Conservation (phyloP, 257 asterid species). For the Nyctanthes arbortristis region DNA sequence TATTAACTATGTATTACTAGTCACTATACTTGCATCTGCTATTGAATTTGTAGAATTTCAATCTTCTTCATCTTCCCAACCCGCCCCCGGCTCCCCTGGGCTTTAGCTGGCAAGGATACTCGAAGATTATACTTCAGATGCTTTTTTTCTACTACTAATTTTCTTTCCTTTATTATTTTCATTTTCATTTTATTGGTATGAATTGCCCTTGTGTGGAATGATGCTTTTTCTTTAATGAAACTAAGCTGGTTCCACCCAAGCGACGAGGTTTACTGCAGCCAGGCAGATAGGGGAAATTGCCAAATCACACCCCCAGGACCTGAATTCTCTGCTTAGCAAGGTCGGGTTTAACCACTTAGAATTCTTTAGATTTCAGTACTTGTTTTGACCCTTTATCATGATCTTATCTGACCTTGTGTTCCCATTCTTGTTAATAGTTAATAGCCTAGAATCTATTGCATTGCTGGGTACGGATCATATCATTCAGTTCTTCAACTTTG, state of each 20-base stretch:
- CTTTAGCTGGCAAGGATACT: neutral
- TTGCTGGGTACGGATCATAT: neutral
- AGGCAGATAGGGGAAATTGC: conserved; percentile 98
- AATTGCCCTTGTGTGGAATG: conserved; percentile 15
- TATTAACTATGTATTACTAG: neutral
- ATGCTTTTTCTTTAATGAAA: conserved; percentile 53
- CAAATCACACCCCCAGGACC: conserved; percentile 96
- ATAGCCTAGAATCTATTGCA: neutral
- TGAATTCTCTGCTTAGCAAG: conserved; percentile 83
- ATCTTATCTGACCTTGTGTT: neutral
- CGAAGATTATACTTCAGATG: neutral
- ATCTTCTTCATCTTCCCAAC: no score
- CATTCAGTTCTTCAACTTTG: neutral
- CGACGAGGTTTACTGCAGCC: conserved; percentile 95
- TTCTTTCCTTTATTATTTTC: neutral
- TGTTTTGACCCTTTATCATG: neutral
- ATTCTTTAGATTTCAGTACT: neutral
- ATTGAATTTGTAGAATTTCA: neutral
- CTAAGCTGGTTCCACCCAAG: conserved; percentile 97
- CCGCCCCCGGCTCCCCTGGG: no score
- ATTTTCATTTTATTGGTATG: no score
- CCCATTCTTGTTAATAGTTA: neutral
- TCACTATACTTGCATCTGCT: conserved; percentile 2
- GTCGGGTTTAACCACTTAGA: conserved; percentile 31
- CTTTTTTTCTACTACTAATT: neutral